These are phyloP conservation scores for Coprinellus micaceus DNA, from an alignment of 768 basidiomycete genomes.

Conservation along the genomic window DNA sequence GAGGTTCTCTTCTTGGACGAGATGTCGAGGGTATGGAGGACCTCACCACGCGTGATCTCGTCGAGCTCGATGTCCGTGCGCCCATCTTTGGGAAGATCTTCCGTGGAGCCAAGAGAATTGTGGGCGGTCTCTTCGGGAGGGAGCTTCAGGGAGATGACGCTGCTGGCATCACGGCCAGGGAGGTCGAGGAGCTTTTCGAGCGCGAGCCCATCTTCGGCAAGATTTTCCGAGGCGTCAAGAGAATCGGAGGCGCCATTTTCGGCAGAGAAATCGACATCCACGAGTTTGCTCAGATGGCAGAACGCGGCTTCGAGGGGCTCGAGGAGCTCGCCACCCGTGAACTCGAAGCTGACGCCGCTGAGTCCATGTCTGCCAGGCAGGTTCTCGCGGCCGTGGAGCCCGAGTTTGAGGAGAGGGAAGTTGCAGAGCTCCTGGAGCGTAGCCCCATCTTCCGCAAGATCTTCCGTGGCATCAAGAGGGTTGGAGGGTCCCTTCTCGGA, in stretches of 20 bases:
- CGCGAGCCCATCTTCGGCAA: slow-evolving; percentile 6
- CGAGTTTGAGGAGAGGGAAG: not conserved
- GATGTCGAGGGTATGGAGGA: not conserved
- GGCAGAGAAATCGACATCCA: not conserved
- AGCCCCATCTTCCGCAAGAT: slow-evolving; percentile 5
- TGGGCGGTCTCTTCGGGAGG: not conserved
- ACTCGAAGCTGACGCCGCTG: not conserved
- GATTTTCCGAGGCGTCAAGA: slow-evolving; percentile 4
- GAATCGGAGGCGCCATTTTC: not conserved
- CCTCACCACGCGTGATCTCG: not conserved
- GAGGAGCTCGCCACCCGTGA: not conserved
- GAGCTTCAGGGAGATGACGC: not conserved
- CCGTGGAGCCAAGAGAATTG: not conserved
- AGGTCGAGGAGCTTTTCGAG: not conserved
- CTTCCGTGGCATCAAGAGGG: not conserved
- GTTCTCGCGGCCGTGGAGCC: not conserved
- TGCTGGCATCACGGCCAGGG: not conserved
- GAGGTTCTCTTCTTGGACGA: not conserved
- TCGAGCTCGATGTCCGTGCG: not conserved
- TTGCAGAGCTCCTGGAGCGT: slow-evolving; percentile 2
- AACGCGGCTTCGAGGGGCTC: not conserved
- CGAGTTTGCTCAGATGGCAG: not conserved
- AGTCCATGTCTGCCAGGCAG: not conserved
- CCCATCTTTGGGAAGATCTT: slow-evolving; percentile 5
- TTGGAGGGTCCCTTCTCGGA: not conserved